Conservation (phyloP, 1,284 basidiomycete genomes). For the Malassezia furfur region DNA sequence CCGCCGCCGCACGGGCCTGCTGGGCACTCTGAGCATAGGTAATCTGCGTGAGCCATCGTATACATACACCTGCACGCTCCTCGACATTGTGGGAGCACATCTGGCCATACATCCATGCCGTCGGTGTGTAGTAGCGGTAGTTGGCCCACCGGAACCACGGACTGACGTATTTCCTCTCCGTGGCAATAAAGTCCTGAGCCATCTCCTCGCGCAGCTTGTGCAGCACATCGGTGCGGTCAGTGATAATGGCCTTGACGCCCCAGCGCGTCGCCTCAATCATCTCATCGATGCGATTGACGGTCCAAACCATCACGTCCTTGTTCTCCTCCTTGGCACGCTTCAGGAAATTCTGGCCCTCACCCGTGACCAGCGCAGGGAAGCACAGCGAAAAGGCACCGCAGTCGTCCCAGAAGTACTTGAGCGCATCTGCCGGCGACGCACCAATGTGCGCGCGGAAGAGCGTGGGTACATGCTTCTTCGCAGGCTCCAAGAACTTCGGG, state of each 20-base stretch:
- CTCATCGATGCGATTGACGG: conserved; percentile 77
- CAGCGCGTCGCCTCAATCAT: conserved; percentile 94
- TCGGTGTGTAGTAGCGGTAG: conserved; percentile 13
- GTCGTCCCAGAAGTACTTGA: conserved; percentile 79
- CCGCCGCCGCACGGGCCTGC: neutral
- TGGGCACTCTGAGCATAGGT: neutral
- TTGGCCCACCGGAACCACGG: conserved; percentile 7
- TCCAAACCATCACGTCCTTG: conserved; percentile 89
- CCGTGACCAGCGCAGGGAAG: conserved; percentile 65
- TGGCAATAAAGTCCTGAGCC: conserved; percentile 27
- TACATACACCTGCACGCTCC: conserved; percentile 11
- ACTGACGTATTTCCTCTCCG: conserved; percentile 2
- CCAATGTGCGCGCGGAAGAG: conserved; percentile 81
- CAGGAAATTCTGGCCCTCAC: conserved; percentile 63
- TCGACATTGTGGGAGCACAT: conserved; percentile 7
- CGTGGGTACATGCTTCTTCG: conserved; percentile 67
- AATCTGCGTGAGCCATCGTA: neutral
- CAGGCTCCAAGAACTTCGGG: conserved; percentile 72
- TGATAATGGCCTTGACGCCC: conserved; percentile 81
- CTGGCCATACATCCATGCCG: conserved; percentile 5
- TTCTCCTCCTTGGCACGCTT: conserved; percentile 66
- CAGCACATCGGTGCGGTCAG: conserved; percentile 71
- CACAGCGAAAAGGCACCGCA: conserved; percentile 81
- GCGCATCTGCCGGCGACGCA: conserved; percentile 57
- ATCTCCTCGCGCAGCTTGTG: conserved; percentile 63